phyloP scores from a whole-genome alignment of 495 filamentous ascomycete genomes.

The Aspergillus olivimuriae region DNA sequence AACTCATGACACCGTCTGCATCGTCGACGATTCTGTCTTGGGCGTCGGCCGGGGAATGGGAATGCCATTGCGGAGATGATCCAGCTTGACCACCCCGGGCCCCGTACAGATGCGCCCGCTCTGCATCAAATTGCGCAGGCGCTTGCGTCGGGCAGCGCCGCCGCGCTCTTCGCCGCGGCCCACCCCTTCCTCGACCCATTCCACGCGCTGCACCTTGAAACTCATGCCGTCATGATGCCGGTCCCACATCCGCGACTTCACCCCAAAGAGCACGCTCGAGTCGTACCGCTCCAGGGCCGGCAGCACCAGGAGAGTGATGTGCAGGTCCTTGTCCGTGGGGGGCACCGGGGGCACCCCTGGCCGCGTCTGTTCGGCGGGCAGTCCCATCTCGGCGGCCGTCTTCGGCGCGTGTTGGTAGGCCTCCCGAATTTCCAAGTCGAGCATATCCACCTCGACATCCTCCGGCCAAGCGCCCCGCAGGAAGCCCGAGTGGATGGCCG shows the following conservation, averaged over 20 bases:
- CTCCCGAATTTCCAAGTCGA: constrained; percentile 55
- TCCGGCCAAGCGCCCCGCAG: constrained; percentile 82
- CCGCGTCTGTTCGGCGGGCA: constrained; percentile 18
- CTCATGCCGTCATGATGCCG: constrained; percentile 78
- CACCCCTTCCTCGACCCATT: constrained; percentile 71
- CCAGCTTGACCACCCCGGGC: constrained; percentile 35
- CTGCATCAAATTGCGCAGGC: constrained; percentile 45
- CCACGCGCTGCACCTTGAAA: constrained; percentile 70
- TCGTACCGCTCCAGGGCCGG: constrained; percentile 72
- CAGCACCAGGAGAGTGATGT: constrained; percentile 78
- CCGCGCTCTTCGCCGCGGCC: constrained; percentile 60
- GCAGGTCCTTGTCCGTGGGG: constrained; percentile 60
- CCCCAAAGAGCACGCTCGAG: constrained; percentile 64
- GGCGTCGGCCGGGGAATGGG: constrained; percentile 26
- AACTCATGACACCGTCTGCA: constrained; percentile 34
- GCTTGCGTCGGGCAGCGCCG: constrained; percentile 55
- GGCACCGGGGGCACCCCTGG: constrained; percentile 35
- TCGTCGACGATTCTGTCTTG: constrained; percentile 18
- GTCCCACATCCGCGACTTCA: constrained; percentile 70
- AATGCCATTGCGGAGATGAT: constrained; percentile 35
- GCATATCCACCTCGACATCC: constrained; percentile 60
- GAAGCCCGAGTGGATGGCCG: constrained; percentile 89
- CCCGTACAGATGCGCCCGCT: constrained; percentile 43
- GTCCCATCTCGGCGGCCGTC: constrained; percentile 17
- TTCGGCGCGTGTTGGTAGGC: constrained; percentile 34